Percentiles rank a stretch among this genome's conserved stretches.
These are phyloP conservation scores for Cyberlindnera mrakii DNA, from an alignment of 805 yeast genomes.

Conservation along the genomic window DNA sequence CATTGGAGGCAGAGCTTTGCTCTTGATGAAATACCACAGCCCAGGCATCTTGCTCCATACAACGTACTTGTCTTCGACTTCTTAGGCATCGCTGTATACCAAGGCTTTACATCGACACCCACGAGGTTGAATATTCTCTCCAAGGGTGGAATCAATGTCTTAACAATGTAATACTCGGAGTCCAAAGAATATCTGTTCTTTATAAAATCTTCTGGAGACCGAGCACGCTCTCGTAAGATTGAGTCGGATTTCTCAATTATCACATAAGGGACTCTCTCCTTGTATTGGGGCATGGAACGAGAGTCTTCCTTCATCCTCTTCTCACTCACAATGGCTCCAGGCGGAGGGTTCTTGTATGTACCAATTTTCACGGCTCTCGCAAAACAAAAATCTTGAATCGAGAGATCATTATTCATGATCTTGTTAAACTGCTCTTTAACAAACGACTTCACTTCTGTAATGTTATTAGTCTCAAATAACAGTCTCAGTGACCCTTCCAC, in stretches of 20 bases:
- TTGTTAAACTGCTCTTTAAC: slow-evolving; percentile 61
- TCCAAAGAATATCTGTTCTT: slow-evolving; percentile 48
- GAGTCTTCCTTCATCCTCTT: slow-evolving; percentile 57
- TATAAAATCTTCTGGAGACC: slow-evolving; percentile 73
- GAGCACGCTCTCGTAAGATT: slow-evolving; percentile 67
- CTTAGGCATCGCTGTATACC: slow-evolving; percentile 72
- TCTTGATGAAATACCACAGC: slow-evolving; percentile 15
- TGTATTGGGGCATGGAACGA: slow-evolving; percentile 78
- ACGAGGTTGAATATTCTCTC: slow-evolving; percentile 75
- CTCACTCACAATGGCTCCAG: slow-evolving; percentile 84
- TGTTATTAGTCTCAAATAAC: slow-evolving; percentile 65
- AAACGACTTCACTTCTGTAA: slow-evolving; percentile 64
- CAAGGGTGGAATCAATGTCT: slow-evolving; percentile 83
- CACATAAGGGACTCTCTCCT: slow-evolving; percentile 83
- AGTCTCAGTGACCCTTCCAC: slow-evolving; percentile 63
- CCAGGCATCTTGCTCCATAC: slow-evolving; percentile 25
- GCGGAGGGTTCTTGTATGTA: slow-evolving; percentile 78
- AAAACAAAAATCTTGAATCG: slow-evolving; percentile 82
- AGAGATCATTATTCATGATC: slow-evolving; percentile 54
- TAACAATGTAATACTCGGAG: slow-evolving; percentile 76
- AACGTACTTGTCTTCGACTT: slow-evolving; percentile 19
- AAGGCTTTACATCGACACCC: slow-evolving; percentile 72
- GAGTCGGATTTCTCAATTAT: slow-evolving; percentile 58
- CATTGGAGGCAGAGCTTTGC: slow-evolving; percentile 31
- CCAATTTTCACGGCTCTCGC: slow-evolving; percentile 88